Evolutionary conservation across 352 stramenopile genomes (phyloP).

Genomic region (Phytophthora idaei): DNA sequence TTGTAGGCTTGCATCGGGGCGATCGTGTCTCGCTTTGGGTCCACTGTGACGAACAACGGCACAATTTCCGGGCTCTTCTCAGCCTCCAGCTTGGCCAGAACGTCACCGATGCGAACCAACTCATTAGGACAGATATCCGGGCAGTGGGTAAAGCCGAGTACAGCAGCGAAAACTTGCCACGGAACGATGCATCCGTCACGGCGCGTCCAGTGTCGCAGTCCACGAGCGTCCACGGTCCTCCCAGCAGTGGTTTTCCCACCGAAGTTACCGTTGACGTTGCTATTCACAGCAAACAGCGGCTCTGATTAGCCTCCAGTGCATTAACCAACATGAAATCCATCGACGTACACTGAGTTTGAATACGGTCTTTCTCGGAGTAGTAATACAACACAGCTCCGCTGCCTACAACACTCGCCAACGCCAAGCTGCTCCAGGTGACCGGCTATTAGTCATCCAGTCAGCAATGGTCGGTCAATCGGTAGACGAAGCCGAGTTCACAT

Average conservation of each 20-base stretch:
- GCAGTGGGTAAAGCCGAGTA: conserved; percentile 99
- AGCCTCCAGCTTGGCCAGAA: conserved; percentile 89
- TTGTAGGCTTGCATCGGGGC: conserved; percentile 96
- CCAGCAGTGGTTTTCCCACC: conserved; percentile 90
- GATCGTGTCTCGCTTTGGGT: conserved; percentile 96
- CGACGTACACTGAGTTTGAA: conserved; percentile 76
- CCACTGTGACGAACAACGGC: conserved; percentile 98
- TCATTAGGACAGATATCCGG: conserved; percentile 99
- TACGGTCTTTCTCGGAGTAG: conserved; percentile 83
- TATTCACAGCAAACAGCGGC: conserved; percentile 17
- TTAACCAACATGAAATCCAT: not conserved
- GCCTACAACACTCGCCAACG: conserved; percentile 65
- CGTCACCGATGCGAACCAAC: conserved; percentile 96
- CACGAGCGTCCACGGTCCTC: conserved; percentile 92
- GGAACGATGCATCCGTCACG: conserved; percentile 90
- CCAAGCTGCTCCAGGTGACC: conserved; percentile 82
- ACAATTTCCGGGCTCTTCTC: conserved; percentile 64
- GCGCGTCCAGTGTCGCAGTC: conserved; percentile 81
- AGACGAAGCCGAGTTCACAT: not conserved
- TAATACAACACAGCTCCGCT: conserved; percentile 84
- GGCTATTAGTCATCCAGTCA: conserved; percentile 41
- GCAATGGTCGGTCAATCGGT: not conserved
- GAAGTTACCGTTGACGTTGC: conserved; percentile 84
- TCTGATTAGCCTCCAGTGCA: not conserved
- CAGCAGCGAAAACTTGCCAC: conserved; percentile 95